A percentile compares a stretch with the other conserved stretches of the same genome.
Evolutionary conservation across 768 basidiomycete species (phyloP).

Genomic region (Tubosaeta sp.): DNA sequence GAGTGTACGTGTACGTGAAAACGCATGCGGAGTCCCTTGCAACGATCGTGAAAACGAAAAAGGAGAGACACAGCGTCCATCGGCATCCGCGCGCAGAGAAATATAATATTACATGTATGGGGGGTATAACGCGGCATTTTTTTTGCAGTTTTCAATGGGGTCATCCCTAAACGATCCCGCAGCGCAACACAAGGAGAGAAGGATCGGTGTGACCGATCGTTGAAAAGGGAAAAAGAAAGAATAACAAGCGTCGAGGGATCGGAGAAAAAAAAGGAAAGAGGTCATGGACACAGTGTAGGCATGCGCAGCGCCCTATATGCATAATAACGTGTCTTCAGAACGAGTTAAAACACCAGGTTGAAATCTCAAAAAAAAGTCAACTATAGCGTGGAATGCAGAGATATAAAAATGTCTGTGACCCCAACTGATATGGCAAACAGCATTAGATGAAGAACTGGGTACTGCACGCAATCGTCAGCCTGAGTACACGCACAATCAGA

Average conservation of each 20-base stretch:
- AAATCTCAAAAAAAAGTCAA: constrained; percentile 13
- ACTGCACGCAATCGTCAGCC: constrained; percentile 37
- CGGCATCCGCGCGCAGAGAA: constrained; percentile 7
- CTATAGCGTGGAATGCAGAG: constrained; percentile 19
- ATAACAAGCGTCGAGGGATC: not conserved
- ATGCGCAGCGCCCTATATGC: constrained; percentile 29
- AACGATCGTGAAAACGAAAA: not conserved
- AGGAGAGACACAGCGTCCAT: not conserved
- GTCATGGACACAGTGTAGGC: constrained; percentile 23
- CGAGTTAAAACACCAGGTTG: constrained; percentile 23
- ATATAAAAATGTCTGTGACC: constrained; percentile 23
- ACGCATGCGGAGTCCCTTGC: not conserved
- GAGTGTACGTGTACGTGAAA: not conserved
- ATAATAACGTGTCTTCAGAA: constrained; percentile 18
- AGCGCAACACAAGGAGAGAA: constrained; percentile 8
- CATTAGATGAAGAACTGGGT: constrained; percentile 85
- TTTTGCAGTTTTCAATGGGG: not conserved
- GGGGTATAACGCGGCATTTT: constrained; percentile 24
- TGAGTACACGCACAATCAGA: not conserved
- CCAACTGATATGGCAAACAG: constrained; percentile 25
- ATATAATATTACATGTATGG: constrained; percentile 37
- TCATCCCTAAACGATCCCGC: constrained; percentile 8
- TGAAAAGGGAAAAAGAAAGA: not conserved
- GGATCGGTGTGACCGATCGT: constrained; percentile 15
- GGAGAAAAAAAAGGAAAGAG: not conserved